A percentile compares a stretch with the other conserved stretches of the same genome.
phyloP scores from a whole-genome alignment of 1,139 yeast genomes.

The Arxiozyma slooffiae region DNA sequence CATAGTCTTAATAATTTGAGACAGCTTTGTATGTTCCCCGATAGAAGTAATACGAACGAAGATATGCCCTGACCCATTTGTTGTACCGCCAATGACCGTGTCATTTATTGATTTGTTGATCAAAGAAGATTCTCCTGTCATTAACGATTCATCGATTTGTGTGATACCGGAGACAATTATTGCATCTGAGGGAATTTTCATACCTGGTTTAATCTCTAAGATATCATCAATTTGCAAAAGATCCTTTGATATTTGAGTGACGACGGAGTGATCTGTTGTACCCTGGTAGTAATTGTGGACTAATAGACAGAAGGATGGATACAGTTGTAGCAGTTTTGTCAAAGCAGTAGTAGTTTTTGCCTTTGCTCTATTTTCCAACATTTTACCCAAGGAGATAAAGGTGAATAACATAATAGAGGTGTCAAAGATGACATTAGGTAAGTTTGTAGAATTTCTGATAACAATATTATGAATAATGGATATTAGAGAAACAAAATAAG shows the following conservation, averaged over 20 bases:
- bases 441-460: slow-evolving; percentile 18
- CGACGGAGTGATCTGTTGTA: slow-evolving; percentile 4
- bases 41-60: slow-evolving; percentile 59
- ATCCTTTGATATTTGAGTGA: slow-evolving; percentile 49
- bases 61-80: slow-evolving; percentile 69
- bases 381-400: slow-evolving; percentile 81
- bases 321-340: slow-evolving; percentile 64
- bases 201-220: slow-evolving; percentile 74
- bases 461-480: slow-evolving; percentile 41
- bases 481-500: slow-evolving; percentile 62
- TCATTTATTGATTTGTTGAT: slow-evolving; percentile 54
- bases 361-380: slow-evolving; percentile 84
- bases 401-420: slow-evolving; percentile 76
- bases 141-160: slow-evolving; percentile 75
- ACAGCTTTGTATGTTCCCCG: slow-evolving; percentile 77
- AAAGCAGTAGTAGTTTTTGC: slow-evolving; percentile 89
- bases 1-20: slow-evolving; percentile 77
- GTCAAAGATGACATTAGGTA: slow-evolving; percentile 75
- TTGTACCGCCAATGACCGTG: slow-evolving; percentile 76
- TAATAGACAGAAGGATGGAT: slow-evolving; percentile 70
- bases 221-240: slow-evolving; percentile 69
- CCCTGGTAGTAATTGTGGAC: slow-evolving; percentile 34
- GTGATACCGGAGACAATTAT: slow-evolving; percentile 63
- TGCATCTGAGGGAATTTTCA: slow-evolving; percentile 89
- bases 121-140: slow-evolving; percentile 85